A percentile compares a stretch with the other conserved stretches of the same genome.
Evolutionary conservation across 177 flowering plant species (phyloP).

Genomic region (Vitis hybrid): DNA sequence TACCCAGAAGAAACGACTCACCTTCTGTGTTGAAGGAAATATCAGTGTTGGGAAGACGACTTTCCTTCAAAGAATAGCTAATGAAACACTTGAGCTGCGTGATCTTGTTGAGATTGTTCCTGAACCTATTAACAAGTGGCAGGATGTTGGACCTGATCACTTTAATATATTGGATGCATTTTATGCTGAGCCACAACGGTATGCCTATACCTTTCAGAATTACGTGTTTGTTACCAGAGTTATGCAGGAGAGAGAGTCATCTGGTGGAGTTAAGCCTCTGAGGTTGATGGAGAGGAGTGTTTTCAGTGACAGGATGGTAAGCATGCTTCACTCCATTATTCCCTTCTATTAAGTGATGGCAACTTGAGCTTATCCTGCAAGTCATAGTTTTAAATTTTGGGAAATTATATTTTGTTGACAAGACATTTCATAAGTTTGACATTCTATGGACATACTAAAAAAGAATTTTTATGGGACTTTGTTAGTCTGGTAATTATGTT

Average conservation of each 20-base stretch:
- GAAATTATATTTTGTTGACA: not conserved
- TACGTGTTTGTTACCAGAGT: conserved; percentile 96
- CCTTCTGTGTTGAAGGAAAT: conserved; percentile 98
- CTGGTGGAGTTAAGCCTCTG: conserved; percentile 83
- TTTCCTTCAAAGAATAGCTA: conserved; percentile 95
- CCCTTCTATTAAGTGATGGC: not conserved
- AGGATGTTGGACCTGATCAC: conserved; percentile 94
- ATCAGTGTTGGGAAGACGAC: conserved; percentile 98
- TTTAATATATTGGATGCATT: conserved; percentile 92
- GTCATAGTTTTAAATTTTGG: not conserved
- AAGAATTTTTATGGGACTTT: not conserved
- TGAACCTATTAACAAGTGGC: conserved; percentile 95
- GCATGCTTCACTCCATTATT: conserved; percentile 4
- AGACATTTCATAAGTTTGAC: not conserved
- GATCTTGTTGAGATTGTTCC: conserved; percentile 98
- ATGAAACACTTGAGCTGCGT: conserved; percentile 87
- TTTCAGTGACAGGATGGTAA: conserved; percentile 96
- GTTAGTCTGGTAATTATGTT: not conserved
- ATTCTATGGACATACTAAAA: not conserved
- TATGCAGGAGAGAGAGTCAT: conserved; percentile 95
- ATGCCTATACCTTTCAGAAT: conserved; percentile 98
- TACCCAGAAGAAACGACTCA: conserved; percentile 57
- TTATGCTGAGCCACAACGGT: conserved; percentile 89
- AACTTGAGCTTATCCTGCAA: not conserved
- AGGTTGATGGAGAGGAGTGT: conserved; percentile 98